Percentiles rank a stretch among this genome's conserved stretches.
phyloP scores from a whole-genome alignment of 805 yeast species.

The Yarrowia osloensis region DNA sequence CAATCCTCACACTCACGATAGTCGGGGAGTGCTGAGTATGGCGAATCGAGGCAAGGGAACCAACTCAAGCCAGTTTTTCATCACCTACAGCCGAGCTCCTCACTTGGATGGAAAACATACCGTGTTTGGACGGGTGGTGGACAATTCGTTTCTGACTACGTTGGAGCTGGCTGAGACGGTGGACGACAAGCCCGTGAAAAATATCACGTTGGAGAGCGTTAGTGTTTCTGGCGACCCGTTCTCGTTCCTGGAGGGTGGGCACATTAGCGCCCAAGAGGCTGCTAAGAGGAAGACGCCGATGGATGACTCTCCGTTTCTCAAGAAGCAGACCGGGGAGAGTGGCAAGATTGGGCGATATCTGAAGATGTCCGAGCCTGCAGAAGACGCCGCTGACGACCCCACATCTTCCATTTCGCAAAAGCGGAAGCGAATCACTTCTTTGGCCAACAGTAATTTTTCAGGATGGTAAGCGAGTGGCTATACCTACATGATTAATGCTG shows the following conservation, averaged over 20 bases:
- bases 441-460: constrained; percentile 35
- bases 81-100: constrained; percentile 70
- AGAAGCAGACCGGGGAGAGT: constrained; percentile 21
- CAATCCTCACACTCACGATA: constrained; percentile 62
- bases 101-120: constrained; percentile 78
- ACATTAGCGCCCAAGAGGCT: background rate
- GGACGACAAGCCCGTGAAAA: constrained; percentile 48
- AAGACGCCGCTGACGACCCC: background rate
- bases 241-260: constrained; percentile 21
- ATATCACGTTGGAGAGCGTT: constrained; percentile 46
- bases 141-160: constrained; percentile 50
- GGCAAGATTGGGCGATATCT: constrained; percentile 36
- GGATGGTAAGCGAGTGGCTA: constrained; percentile 34
- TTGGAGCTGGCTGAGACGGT: constrained; percentile 38
- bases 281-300: background rate
- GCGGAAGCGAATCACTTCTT: constrained; percentile 33
- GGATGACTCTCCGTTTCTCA: constrained; percentile 38
- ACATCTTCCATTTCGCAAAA: constrained; percentile 24
- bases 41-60: constrained; percentile 94
- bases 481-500: background rate
- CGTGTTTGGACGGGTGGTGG: constrained; percentile 67
- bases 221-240: constrained; percentile 36
- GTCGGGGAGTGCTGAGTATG: constrained; percentile 83
- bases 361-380: constrained; percentile 5
- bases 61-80: constrained; percentile 88